These are phyloP conservation scores for Termitomyces bulborhizus DNA, from an alignment of 768 basidiomycete species.

Conservation along the genomic window DNA sequence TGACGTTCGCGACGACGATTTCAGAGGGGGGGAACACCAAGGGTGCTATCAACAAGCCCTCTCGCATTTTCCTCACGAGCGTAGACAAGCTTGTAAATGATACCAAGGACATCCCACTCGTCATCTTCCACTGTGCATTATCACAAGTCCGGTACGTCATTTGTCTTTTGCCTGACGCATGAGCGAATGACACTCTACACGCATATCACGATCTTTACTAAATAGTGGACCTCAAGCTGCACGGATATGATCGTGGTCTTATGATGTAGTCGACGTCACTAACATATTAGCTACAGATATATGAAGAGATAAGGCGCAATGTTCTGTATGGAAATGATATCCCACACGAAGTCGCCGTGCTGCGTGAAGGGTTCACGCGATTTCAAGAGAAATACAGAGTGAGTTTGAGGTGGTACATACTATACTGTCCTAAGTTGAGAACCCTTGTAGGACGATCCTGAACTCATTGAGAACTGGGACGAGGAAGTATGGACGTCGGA, in stretches of 20 bases:
- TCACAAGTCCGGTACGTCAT: conserved; percentile 67
- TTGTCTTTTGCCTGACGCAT: neutral
- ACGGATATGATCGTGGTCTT: conserved; percentile 34
- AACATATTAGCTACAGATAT: conserved; percentile 39
- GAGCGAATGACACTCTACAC: neutral
- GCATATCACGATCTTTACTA: neutral
- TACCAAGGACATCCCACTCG: conserved; percentile 51
- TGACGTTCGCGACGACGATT: conserved; percentile 85
- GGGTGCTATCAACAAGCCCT: conserved; percentile 56
- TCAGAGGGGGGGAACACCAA: conserved; percentile 72
- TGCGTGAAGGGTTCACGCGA: conserved; percentile 64
- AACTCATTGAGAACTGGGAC: conserved; percentile 75
- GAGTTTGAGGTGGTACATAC: neutral
- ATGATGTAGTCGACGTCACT: neutral
- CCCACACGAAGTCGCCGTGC: conserved; percentile 52
- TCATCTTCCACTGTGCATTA: conserved; percentile 76
- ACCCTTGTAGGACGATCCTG: conserved; percentile 45
- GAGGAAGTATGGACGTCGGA: conserved; percentile 53
- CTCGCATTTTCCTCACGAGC: conserved; percentile 45
- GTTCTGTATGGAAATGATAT: conserved; percentile 36
- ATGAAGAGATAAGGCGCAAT: conserved; percentile 54
- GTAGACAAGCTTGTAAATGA: conserved; percentile 55
- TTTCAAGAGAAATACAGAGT: conserved; percentile 73
- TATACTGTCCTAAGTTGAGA: neutral
- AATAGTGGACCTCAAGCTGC: conserved; percentile 75